Percentiles rank a stretch among this genome's conserved stretches.
Conservation (phyloP, 164 flowering plant species). For the Umbellularia californica region DNA sequence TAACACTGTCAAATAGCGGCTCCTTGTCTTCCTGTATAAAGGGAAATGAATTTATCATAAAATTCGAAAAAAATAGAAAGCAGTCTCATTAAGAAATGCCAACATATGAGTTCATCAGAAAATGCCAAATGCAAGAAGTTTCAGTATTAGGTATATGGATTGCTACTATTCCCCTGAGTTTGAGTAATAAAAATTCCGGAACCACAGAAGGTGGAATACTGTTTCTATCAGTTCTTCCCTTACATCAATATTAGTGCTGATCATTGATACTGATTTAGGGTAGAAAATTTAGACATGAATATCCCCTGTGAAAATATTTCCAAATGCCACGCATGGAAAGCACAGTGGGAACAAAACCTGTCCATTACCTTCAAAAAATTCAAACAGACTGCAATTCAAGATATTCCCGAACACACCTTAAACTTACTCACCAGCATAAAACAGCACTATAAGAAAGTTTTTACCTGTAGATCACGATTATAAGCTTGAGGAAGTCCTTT, state of each 20-base stretch:
- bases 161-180: too few relatives aligned
- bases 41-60: background rate
- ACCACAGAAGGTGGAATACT: background rate
- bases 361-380: background rate
- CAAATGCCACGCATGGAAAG: background rate
- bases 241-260: background rate
- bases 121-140: background rate
- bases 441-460: background rate
- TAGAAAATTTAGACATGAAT: too few relatives aligned
- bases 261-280: background rate
- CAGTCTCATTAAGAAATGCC: background rate
- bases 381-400: background rate
- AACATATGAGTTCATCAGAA: too few relatives aligned
- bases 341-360: background rate
- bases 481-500: slow-evolving; percentile 98
- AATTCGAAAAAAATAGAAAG: background rate
- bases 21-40: slow-evolving; percentile 90
- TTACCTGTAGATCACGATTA: slow-evolving; percentile 95
- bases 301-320: background rate
- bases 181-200: background rate
- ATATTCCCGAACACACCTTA: background rate
- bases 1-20: slow-evolving; percentile 91
- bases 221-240: background rate
- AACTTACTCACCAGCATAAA: background rate
- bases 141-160: too few relatives aligned